Conservation (phyloP, 1,284 basidiomycete species). For the Tremellales sp. region DNA sequence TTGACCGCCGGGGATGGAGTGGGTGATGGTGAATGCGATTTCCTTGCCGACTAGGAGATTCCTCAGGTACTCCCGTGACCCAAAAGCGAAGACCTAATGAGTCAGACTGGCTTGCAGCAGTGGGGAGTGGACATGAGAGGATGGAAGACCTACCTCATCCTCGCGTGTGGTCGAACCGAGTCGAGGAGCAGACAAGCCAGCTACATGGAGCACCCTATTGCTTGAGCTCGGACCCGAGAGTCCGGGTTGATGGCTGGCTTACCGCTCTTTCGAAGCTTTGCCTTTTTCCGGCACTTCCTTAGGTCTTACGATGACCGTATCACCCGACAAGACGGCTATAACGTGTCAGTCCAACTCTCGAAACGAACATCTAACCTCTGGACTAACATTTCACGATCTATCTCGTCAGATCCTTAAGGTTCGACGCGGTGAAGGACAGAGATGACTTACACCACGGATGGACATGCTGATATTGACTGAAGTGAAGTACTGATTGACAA, state of each 20-base stretch:
- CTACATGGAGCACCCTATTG: conserved; percentile 73
- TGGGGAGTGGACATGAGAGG: not conserved
- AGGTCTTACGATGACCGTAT: conserved; percentile 72
- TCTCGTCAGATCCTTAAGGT: conserved; percentile 10
- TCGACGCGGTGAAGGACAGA: not conserved
- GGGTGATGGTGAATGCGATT: conserved; percentile 49
- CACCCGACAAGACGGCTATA: conserved; percentile 79
- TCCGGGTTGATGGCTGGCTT: conserved; percentile 58
- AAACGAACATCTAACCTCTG: not conserved
- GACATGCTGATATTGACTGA: conserved; percentile 29
- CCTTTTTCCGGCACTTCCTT: conserved; percentile 71
- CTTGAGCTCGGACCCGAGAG: not conserved
- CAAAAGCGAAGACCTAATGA: conserved; percentile 84
- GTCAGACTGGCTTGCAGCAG: not conserved
- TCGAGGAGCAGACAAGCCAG: conserved; percentile 74
- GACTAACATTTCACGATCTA: conserved; percentile 48
- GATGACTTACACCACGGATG: conserved; percentile 42
- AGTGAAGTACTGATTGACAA: too few species aligned
- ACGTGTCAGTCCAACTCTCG: not conserved
- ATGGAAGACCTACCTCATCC: conserved; percentile 64
- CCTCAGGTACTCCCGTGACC: conserved; percentile 87
- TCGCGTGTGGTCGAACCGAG: conserved; percentile 73
- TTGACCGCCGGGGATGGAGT: conserved; percentile 21
- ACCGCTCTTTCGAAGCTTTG: conserved; percentile 84
- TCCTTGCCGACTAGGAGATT: conserved; percentile 82